Conservation (phyloP, 345 rosid species). For the Sonneratia caseolaris region DNA sequence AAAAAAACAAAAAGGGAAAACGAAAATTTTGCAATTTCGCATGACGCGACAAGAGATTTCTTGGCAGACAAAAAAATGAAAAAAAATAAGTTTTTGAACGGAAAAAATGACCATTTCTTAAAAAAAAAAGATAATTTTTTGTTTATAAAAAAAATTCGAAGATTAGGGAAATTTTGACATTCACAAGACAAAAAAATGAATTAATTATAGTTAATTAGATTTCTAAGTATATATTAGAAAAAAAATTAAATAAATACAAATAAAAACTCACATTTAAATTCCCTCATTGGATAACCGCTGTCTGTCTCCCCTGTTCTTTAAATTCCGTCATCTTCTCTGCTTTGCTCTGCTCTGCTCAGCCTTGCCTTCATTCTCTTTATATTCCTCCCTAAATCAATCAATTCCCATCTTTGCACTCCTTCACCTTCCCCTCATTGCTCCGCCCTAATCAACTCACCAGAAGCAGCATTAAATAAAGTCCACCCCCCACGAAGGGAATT, state of each 20-base stretch:
- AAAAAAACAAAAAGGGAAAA: no score
- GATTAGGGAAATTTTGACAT: no score
- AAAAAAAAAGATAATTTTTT: no score
- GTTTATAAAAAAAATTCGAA: no score
- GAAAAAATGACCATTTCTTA: no score
- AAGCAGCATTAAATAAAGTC: background rate
- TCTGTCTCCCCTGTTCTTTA: conserved; percentile 13
- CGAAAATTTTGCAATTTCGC: no score
- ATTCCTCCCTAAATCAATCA: background rate
- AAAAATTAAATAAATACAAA: background rate
- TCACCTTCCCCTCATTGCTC: conserved; percentile 4
- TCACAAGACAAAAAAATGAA: no score
- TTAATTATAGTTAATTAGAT: no score
- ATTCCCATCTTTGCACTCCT: conserved; percentile 9
- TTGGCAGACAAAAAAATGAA: background rate
- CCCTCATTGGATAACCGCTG: conserved; percentile 13
- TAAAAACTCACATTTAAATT: background rate
- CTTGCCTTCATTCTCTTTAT: conserved; percentile 8
- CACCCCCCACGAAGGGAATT: background rate
- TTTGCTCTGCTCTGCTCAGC: background rate
- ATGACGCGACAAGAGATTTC: background rate
- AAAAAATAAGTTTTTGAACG: no score
- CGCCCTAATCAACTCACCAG: background rate
- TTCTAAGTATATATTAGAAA: no score
- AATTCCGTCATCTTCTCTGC: conserved; percentile 19